Evolutionary conservation across 108 stramenopile species (phyloP).

Genomic region (Asterionellopsis glacialis): DNA sequence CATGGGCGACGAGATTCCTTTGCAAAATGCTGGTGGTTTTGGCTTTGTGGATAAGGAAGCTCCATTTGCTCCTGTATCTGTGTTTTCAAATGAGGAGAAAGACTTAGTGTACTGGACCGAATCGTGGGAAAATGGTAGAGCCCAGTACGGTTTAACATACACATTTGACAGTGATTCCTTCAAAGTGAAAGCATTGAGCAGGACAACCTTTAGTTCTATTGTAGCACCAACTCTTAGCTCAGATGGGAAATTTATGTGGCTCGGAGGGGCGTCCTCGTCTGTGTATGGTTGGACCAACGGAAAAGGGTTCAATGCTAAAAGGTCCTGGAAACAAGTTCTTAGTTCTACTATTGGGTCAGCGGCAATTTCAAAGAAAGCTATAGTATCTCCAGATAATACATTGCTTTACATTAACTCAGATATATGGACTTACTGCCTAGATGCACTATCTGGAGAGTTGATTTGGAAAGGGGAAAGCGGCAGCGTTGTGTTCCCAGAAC

Average conservation of each 20-base stretch:
- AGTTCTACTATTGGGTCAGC: neutral
- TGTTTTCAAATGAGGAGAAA: neutral
- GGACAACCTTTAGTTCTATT: neutral
- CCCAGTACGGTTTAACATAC: neutral
- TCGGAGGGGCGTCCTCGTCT: neutral
- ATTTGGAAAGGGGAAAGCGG: neutral
- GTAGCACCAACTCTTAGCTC: neutral
- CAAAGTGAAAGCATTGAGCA: neutral
- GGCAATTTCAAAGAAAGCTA: neutral
- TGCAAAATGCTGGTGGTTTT: neutral
- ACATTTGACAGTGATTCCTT: neutral
- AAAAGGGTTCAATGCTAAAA: neutral
- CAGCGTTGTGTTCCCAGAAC: too few species aligned
- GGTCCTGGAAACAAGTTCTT: neutral
- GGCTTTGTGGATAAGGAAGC: slow-evolving; percentile 2
- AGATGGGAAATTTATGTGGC: slow-evolving; percentile 1
- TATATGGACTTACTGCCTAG: neutral
- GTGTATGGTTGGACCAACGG: neutral
- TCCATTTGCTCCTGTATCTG: neutral
- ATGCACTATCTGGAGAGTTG: neutral
- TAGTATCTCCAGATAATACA: slow-evolving; percentile 1
- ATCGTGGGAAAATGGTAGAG: slow-evolving; percentile 5
- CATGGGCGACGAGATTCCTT: neutral
- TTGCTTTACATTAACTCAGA: neutral
- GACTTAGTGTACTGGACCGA: slow-evolving; percentile 6